Evolutionary conservation across 371 early-diverging fungal genomes (phyloP), one percentile per base, ranked within the genome.

Genomic region (Smittium culicis): DNA sequence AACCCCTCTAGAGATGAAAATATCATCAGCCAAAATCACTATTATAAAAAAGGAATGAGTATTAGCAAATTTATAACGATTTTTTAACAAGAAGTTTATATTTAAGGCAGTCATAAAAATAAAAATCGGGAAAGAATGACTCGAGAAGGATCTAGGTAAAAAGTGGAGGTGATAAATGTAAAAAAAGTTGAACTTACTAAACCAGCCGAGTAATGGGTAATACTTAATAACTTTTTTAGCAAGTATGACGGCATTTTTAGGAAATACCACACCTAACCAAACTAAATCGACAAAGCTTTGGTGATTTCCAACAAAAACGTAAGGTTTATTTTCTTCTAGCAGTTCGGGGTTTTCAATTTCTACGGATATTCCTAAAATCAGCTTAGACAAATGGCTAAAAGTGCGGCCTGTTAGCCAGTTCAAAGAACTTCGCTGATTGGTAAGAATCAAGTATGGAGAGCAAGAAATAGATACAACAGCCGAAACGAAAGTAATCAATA

Each of bases 141-240:
- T n/a, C n/a, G n/a, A n/a, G n/a, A n/a, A n/a, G n/a, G n/a, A n/a
- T n/a, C n/a, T n/a, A n/a, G n/a, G n/a, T n/a, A n/a, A n/a, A n/a
- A n/a, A n/a, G n/a, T n/a, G n/a, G n/a, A n/a, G n/a, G n/a, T n/a
- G n/a, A n/a, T n/a, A n/a, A n/a, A n/a, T n/a, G n/a, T n/a, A n/a
- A n/a, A n/a, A n/a, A n/a, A n/a, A n/a, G n/a, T 55, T 55, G 24
- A 24, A 84, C 86, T 80, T 86, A 90, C 91, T 88, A 77, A 80
- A 95, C 81, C 84, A 82, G 34, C 94, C 94, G 54, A 96, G 77
- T 54, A 94, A 75, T 24, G 96, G 96, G 65, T 88, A 85, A 72
- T 82, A 88, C 66, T 83, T 83, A 64, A 96, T 72, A n/a, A 77
- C 78, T 73, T 83, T 81, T 76, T 96, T 96, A 35, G 91, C 94